Evolutionary conservation across 2,329 filamentous ascomycete species (phyloP), one percentile per base, ranked within the genome.

Genomic region (Microsporum audouinii): DNA sequence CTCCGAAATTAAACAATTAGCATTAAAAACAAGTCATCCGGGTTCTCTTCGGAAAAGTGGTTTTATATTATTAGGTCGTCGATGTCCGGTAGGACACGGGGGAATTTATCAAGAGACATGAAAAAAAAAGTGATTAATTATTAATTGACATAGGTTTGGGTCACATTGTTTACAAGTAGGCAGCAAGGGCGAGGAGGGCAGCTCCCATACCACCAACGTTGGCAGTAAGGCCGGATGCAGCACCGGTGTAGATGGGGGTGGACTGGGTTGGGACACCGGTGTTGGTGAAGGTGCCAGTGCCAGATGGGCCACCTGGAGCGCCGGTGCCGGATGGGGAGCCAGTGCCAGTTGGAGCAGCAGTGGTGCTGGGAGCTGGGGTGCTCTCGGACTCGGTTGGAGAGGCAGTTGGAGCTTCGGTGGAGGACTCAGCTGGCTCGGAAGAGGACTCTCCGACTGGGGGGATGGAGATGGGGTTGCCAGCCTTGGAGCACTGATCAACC

Each of bases 161-260:
- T 12, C 3, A 29, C 45, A 51, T 51, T 51, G 45, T 51, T 65
- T 82, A 76, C 78, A 82, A 68, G 76, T 80, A 63, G 47, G 67
- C 69, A 65, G 68, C 71, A 41, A 67, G 61, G 41, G 63, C 67
- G 62, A 66, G 71, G 58, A 65, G 58, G 63, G 61, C 60, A 58
- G 66, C 62, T 59, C 65, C 64, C 47, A 65, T 33, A 47, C 63
- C 64, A 27, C 63, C 64, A 58, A 66, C 47, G 60, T 58, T 63
- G 59, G 60, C 57, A 34, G 58, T 39, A 53, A 62, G 17, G 59
- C 59, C 62, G 49, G 63, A 59, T 34, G 59, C 65, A 38, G 61
- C 63, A 58, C 63, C 63, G n/a, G 61, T 57, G 60, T 64, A 63
- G 38, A 62, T 45, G 36, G 69, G 62, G 8, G 66, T 64, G 57